These are phyloP conservation scores for Fusarium sp. DNA, from an alignment of 2,329 filamentous ascomycete genomes.

Conservation along the genomic window DNA sequence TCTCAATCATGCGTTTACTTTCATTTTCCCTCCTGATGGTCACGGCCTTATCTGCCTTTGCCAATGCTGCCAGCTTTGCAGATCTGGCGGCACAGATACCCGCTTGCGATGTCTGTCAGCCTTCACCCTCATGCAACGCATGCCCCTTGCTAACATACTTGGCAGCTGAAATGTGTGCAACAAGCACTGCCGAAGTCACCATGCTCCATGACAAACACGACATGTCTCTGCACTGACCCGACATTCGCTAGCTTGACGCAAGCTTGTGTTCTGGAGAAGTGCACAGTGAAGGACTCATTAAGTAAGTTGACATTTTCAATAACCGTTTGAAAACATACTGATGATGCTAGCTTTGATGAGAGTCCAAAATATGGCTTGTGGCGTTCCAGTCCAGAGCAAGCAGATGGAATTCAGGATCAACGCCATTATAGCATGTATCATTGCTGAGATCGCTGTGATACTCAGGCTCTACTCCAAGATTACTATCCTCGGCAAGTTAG, in stretches of 20 bases:
- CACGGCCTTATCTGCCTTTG: conserved; percentile 7
- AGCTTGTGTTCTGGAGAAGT: conserved; percentile 23
- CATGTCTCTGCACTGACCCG: conserved; percentile 34
- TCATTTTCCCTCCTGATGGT: conserved; percentile 6
- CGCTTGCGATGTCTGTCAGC: conserved; percentile 19
- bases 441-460: conserved; percentile 27
- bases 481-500: conserved; percentile 26
- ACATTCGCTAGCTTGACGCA: conserved; percentile 28
- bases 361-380: conserved; percentile 27
- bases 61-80: conserved; percentile 25
- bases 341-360: conserved; percentile 16
- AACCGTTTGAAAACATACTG: not conserved
- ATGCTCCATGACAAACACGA: conserved; percentile 28
- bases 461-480: conserved; percentile 30
- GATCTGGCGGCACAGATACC: conserved; percentile 28
- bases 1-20: conserved; percentile 28
- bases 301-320: conserved; percentile 1
- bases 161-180: conserved; percentile 28
- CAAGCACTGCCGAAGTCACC: conserved; percentile 24
- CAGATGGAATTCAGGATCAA: conserved; percentile 33
- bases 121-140: too few species aligned
- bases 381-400: conserved; percentile 27
- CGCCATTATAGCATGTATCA: conserved; percentile 23
- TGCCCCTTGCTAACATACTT: not conserved
- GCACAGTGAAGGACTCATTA: conserved; percentile 32